A percentile compares a stretch with the other conserved stretches of the same genome.
Evolutionary conservation across 257 asterid species (phyloP).

Genomic region (Nicotiana obtusifolia): DNA sequence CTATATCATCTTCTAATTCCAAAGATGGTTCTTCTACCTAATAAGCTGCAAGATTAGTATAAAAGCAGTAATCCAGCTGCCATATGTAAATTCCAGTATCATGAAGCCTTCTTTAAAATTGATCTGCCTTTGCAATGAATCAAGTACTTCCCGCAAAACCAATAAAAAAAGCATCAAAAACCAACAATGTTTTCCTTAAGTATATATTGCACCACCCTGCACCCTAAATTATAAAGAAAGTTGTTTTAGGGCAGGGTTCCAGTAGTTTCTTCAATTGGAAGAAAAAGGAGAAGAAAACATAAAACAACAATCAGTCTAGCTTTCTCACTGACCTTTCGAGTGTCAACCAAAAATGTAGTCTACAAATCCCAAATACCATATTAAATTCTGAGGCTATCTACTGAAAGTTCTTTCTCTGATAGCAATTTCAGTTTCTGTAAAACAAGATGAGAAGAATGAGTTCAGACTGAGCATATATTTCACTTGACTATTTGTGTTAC

Average conservation of each 20-base stretch:
- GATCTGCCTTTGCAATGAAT: not conserved
- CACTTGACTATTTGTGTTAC: not conserved
- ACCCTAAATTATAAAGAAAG: not conserved
- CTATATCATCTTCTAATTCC: not conserved
- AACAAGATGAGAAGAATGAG: conserved; percentile 14
- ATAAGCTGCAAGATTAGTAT: not conserved
- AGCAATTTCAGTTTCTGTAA: conserved; percentile 83
- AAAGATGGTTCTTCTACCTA: conserved; percentile 1
- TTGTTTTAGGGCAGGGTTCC: not conserved
- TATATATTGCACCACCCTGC: conserved; percentile 6
- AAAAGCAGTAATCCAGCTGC: not conserved
- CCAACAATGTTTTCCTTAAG: not conserved
- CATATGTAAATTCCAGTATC: not conserved
- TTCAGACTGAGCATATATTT: not conserved
- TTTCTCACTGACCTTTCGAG: conserved; percentile 18
- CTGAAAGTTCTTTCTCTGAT: conserved; percentile 45
- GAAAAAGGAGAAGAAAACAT: not conserved
- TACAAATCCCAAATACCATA: conserved; percentile 10
- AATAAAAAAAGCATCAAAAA: not conserved
- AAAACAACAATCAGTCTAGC: not conserved
- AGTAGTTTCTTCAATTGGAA: not conserved
- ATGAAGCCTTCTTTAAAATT: not conserved
- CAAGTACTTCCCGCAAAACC: not conserved
- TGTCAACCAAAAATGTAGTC: conserved; percentile 9
- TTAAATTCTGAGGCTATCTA: conserved; percentile 38